A percentile compares a stretch with the other conserved stretches of the same genome.
Evolutionary conservation across 1,139 yeast genomes (phyloP).

Genomic region (Saccharomycopsis crataegensis): DNA sequence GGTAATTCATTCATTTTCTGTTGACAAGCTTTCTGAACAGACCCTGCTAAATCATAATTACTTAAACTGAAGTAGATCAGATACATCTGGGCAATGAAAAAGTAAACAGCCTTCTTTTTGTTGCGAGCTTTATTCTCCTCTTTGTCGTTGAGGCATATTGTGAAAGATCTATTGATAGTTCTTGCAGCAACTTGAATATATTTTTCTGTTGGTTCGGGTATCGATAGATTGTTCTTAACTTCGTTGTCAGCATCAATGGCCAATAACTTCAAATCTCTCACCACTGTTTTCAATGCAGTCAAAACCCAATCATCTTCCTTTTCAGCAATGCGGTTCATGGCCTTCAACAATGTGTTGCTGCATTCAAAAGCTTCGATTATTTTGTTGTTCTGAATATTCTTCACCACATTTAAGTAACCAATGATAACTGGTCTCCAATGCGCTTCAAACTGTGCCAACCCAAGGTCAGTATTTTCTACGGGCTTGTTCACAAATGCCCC

Average conservation of each 20-base stretch:
- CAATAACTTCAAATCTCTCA: constrained; percentile 44
- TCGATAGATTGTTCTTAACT: constrained; percentile 7
- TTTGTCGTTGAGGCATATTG: constrained; percentile 73
- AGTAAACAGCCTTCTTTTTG: constrained; percentile 63
- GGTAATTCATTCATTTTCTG: constrained; percentile 51
- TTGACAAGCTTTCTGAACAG: constrained; percentile 65
- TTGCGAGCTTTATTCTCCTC: constrained; percentile 42
- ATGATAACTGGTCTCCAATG: background rate
- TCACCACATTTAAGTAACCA: background rate
- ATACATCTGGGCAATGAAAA: constrained; percentile 66
- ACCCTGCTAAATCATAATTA: constrained; percentile 70
- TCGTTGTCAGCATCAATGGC: constrained; percentile 28
- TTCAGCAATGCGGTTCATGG: constrained; percentile 56
- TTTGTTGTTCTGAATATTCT: background rate
- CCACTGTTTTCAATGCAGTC: constrained; percentile 45
- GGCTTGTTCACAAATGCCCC: background rate
- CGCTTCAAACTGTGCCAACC: background rate
- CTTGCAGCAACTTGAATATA: constrained; percentile 51
- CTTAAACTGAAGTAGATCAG: constrained; percentile 63
- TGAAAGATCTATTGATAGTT: constrained; percentile 64
- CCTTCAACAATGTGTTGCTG: constrained; percentile 37
- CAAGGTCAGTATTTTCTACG: background rate
- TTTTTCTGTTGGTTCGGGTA: constrained; percentile 16
- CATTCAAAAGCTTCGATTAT: constrained; percentile 31
- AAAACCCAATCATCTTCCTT: constrained; percentile 61